Evolutionary conservation across 345 rosid species (phyloP).

Genomic region (Sonneratia alba): DNA sequence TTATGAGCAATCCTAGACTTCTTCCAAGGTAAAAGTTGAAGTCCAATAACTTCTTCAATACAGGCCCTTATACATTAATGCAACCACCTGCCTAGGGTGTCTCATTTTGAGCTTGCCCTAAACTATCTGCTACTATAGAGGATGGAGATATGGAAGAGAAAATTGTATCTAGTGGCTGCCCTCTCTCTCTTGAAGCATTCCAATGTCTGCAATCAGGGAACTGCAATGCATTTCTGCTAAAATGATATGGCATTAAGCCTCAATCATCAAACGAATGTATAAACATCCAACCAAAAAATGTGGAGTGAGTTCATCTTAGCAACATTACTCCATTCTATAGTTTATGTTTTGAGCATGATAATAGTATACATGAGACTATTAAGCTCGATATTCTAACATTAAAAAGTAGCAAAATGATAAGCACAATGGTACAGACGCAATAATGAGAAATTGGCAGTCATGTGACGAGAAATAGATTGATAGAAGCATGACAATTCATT

Average conservation of each 20-base stretch:
- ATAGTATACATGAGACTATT: no score
- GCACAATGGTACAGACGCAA: no score
- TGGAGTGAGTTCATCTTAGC: no score
- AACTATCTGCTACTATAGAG: constrained; percentile 91
- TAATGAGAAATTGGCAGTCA: no score
- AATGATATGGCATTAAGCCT: constrained; percentile 3
- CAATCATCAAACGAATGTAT: background rate
- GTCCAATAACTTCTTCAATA: constrained; percentile 79
- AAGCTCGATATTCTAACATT: no score
- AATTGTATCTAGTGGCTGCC: constrained; percentile 55
- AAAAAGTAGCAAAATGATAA: no score
- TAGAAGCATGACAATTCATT: no score
- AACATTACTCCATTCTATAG: no score
- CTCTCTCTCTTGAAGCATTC: constrained; percentile 78
- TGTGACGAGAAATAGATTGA: no score
- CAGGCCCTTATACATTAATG: constrained; percentile 89
- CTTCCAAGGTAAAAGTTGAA: constrained; percentile 75
- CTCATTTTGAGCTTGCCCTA: constrained; percentile 92
- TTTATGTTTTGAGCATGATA: no score
- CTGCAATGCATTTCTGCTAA: constrained; percentile 72
- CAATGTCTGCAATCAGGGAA: constrained; percentile 83
- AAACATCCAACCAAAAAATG: no score
- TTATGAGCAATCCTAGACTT: constrained; percentile 56
- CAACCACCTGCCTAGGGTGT: constrained; percentile 63
- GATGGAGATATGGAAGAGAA: constrained; percentile 61